These are phyloP conservation scores for Lolium rigidum DNA, from an alignment of 176 grass and related monocot genomes.

Conservation along the genomic window DNA sequence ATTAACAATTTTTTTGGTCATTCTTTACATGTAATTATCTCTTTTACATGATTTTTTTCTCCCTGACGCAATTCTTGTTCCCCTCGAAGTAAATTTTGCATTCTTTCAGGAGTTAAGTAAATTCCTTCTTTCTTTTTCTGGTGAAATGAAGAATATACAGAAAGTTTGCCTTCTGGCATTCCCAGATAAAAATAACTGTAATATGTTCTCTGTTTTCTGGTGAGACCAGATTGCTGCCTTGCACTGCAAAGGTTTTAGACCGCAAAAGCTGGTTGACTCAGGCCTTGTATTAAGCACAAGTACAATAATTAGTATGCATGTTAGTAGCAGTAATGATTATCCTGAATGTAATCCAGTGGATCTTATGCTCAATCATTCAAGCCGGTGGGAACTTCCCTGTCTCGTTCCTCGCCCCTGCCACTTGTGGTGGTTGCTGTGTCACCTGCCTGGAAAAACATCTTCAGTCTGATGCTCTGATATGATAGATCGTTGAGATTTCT, in stretches of 20 bases:
- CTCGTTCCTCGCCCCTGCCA: not conserved
- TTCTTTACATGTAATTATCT: constrained; percentile 98
- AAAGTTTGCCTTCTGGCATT: constrained; percentile 38
- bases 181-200: constrained; percentile 25
- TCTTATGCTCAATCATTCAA: constrained; percentile 31
- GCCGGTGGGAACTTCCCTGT: not conserved
- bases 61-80: constrained; percentile 67
- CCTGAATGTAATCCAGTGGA: not conserved
- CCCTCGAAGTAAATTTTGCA: constrained; percentile 65
- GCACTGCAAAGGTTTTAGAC: constrained; percentile 22
- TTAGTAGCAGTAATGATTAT: not conserved
- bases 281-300: constrained; percentile 20
- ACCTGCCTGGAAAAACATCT: not conserved
- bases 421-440: constrained; percentile 34
- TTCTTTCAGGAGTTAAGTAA: constrained; percentile 67
- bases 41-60: constrained; percentile 66
- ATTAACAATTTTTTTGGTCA: constrained; percentile 59
- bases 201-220: constrained; percentile 19
- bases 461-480: not conserved
- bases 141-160: constrained; percentile 51
- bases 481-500: constrained; percentile 35
- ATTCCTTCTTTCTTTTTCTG: constrained; percentile 26
- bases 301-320: constrained; percentile 34
- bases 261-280: constrained; percentile 43
- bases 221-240: constrained; percentile 34